These are phyloP conservation scores for Strobilomyces dryophilus DNA, from an alignment of 768 basidiomycete genomes.

Conservation along the genomic window DNA sequence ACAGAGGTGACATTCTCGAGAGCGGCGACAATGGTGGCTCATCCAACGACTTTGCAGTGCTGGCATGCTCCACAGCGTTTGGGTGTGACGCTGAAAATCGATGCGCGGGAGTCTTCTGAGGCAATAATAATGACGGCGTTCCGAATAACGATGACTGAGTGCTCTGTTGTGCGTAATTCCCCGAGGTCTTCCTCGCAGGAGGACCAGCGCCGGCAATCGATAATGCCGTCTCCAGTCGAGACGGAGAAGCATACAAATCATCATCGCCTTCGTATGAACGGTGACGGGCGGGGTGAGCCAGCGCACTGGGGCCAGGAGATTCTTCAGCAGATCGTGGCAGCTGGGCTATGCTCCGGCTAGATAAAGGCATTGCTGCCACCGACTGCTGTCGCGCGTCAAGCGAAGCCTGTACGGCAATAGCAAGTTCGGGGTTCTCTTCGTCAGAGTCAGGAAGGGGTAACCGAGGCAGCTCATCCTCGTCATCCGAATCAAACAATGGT, in stretches of 20 bases:
- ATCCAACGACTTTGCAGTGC: slow-evolving; percentile 3
- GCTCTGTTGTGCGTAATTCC: slow-evolving; percentile 9
- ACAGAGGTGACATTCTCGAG: background rate
- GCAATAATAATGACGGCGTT: slow-evolving; percentile 30
- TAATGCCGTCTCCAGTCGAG: slow-evolving; percentile 61
- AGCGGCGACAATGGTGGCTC: slow-evolving; percentile 4
- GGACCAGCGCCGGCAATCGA: slow-evolving; percentile 61
- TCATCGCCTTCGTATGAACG: slow-evolving; percentile 33
- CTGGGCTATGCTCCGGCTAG: slow-evolving; percentile 1
- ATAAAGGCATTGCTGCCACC: background rate
- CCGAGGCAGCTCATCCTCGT: slow-evolving; percentile 38
- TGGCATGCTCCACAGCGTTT: background rate
- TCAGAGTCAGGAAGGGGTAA: slow-evolving; percentile 26
- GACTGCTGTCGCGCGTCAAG: slow-evolving; percentile 33
- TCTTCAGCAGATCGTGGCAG: slow-evolving; percentile 5
- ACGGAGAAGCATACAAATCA: slow-evolving; percentile 48
- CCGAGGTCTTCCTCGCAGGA: slow-evolving; percentile 17
- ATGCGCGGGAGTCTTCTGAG: slow-evolving; percentile 5
- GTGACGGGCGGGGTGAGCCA: slow-evolving; percentile 1
- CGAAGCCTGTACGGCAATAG: slow-evolving; percentile 61
- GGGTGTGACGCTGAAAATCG: background rate
- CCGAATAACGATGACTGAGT: slow-evolving; percentile 34
- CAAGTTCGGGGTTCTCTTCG: slow-evolving; percentile 54
- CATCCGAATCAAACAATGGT: slow-evolving; percentile 53
- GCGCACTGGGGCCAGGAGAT: background rate